Base-by-base conservation (phyloP, 2,329 filamentous ascomycete genomes). In the Aspergillus sp. region DNA sequence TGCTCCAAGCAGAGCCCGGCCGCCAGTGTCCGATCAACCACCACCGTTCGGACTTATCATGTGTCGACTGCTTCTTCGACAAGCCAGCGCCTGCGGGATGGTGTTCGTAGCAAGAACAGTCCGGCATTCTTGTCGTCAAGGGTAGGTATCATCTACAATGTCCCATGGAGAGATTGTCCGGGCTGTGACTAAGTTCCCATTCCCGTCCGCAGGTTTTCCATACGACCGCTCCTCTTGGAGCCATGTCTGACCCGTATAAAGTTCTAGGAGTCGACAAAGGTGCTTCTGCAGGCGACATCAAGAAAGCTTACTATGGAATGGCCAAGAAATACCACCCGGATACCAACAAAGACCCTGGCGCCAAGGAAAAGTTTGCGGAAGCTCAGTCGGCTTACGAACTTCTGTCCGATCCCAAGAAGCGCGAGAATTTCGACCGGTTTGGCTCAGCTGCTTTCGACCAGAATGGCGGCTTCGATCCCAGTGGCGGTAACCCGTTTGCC, bases 271-370 rank as follows among this genome's bases (percentile, higher is more conserved):
- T 99, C 30, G 82, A 82, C 70, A 96, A 94, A 75, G 84, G 79
- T 63, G 91, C 95, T n/a, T 88, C 91, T 1, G 81, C 92, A 3
- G 82, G 87, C 61, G 94, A 98, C 38, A 98, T 99, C 75, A 99
- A 99, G 76, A 98, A 97, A 77, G 93, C 95, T 3, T 99, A 99
- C 81, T 99, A 99, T 75, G 91, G 93, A 54, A 83, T 98, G 61
- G 95, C 95, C 19, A 99, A 99, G 79, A 99, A 98, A 73, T 99
- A 87, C 75, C 95, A 99, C 71, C 95, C 95, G 8, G 95, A 99
- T 75, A 98, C 95, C 38, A 99, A 98, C 83, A 98, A 98, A 77
- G 95, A 98, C 68, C 77, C 91, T 2, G 84, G 82, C n/a, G 93
- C 95, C 38, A 98, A 98, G 75, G 95, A 98, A 70, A 94, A 90